Conservation (phyloP, 2,329 filamentous ascomycete genomes). For the Alternaria ventricosa region DNA sequence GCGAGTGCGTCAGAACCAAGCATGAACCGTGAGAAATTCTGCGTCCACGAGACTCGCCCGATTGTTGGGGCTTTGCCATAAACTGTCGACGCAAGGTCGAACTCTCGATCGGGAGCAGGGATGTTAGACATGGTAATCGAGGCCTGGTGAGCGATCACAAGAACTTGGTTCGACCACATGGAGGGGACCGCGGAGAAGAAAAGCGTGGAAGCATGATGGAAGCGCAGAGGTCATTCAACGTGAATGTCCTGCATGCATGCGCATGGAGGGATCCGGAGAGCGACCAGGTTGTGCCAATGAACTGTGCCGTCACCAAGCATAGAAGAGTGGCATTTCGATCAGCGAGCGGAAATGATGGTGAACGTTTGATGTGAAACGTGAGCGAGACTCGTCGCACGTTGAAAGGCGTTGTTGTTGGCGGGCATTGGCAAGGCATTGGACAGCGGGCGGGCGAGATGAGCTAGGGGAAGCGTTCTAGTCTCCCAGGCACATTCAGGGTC, state of each 20-base stretch:
- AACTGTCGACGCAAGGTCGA: not conserved
- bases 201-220: not conserved
- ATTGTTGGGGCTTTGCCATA: not conserved
- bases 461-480: not conserved
- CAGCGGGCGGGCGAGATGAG: not conserved
- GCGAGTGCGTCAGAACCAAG: not conserved
- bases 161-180: not conserved
- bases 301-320: not conserved
- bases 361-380: not conserved
- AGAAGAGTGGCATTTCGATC: not conserved
- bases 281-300: not conserved
- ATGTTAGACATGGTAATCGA: not conserved
- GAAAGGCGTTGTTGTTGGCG: not conserved
- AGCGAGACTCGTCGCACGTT: not conserved
- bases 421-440: not conserved
- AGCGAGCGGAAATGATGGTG: not conserved
- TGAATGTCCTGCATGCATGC: not conserved
- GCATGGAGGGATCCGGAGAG: not conserved
- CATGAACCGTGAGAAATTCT: conserved; percentile 8
- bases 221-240: not conserved
- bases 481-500: conserved; percentile 3
- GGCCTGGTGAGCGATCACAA: not conserved
- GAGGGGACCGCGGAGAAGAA: not conserved
- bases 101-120: conserved; percentile 1
- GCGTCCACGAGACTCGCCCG: conserved; percentile 4